phyloP scores from a whole-genome alignment of 495 filamentous ascomycete genomes.

The Talaromyces wortmannii region DNA sequence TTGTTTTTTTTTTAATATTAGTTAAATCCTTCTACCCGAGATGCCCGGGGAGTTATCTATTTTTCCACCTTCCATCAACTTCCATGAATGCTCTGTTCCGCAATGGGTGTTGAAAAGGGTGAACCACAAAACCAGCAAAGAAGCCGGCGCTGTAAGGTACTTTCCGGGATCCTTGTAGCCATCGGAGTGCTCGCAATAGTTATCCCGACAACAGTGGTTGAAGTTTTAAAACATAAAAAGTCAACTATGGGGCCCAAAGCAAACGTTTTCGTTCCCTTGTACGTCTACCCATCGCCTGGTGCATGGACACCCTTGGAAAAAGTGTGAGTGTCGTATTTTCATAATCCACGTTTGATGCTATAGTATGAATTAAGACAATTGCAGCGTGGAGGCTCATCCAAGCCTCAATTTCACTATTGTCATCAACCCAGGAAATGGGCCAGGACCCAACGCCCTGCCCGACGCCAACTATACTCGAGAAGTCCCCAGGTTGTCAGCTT shows the following conservation, averaged over 20 bases:
- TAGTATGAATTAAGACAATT: background rate
- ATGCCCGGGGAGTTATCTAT: background rate
- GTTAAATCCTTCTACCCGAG: background rate
- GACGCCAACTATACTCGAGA: constrained; percentile 46
- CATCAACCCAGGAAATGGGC: constrained; percentile 50
- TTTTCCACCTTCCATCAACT: background rate
- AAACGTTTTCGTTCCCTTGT: constrained; percentile 46
- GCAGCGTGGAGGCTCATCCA: constrained; percentile 34
- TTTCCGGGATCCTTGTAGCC: constrained; percentile 11
- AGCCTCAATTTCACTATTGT: constrained; percentile 44
- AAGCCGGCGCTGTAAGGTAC: background rate
- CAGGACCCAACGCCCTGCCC: constrained; percentile 35
- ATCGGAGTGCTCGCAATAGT: constrained; percentile 26
- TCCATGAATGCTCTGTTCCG: background rate
- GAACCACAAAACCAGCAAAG: background rate
- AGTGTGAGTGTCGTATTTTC: constrained; percentile 27
- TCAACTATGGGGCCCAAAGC: constrained; percentile 36
- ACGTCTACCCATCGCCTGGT: constrained; percentile 44
- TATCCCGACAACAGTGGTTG: constrained; percentile 27
- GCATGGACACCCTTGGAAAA: constrained; percentile 44
- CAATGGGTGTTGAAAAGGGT: background rate
- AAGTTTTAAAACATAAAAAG: constrained; percentile 23
- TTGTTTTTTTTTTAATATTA: too few species aligned
- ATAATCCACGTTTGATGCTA: background rate
- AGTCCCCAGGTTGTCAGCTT: constrained; percentile 32